Evolutionary conservation across 2,329 filamentous ascomycete genomes (phyloP).

Genomic region (Apiospora sp.): DNA sequence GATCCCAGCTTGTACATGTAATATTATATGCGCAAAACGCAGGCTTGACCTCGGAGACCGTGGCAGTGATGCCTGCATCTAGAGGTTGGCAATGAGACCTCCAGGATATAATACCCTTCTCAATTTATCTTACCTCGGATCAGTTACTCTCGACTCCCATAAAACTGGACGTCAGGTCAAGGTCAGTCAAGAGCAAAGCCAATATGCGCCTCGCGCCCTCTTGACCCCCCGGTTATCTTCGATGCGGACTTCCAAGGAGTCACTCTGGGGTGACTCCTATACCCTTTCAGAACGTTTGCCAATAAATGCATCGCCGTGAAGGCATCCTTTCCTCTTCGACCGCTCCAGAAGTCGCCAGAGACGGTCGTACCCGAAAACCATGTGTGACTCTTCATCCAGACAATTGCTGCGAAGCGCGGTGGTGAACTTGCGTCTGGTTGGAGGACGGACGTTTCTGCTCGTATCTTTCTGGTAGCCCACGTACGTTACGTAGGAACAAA

Average conservation of each 20-base stretch:
- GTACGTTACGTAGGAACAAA: no score
- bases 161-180: constrained; percentile 64
- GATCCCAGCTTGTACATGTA: not conserved
- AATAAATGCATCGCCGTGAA: no score
- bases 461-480: no score
- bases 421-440: constrained; percentile 57
- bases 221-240: constrained; percentile 47
- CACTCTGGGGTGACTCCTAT: no score
- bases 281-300: no score
- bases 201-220: constrained; percentile 57
- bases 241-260: constrained; percentile 57
- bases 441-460: no score
- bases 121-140: constrained; percentile 46
- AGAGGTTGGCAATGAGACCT: constrained; percentile 44
- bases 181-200: constrained; percentile 58
- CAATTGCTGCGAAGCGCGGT: constrained; percentile 53
- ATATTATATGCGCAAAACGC: not conserved
- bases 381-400: constrained; percentile 54
- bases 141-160: constrained; percentile 54
- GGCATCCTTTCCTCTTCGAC: no score
- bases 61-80: not conserved
- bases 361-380: no score
- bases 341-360: no score
- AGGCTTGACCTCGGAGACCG: not conserved
- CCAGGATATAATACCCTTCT: constrained; percentile 44